Base-by-base conservation (phyloP, 2,329 filamentous ascomycete genomes). In the Amesomyces nigricolor region DNA sequence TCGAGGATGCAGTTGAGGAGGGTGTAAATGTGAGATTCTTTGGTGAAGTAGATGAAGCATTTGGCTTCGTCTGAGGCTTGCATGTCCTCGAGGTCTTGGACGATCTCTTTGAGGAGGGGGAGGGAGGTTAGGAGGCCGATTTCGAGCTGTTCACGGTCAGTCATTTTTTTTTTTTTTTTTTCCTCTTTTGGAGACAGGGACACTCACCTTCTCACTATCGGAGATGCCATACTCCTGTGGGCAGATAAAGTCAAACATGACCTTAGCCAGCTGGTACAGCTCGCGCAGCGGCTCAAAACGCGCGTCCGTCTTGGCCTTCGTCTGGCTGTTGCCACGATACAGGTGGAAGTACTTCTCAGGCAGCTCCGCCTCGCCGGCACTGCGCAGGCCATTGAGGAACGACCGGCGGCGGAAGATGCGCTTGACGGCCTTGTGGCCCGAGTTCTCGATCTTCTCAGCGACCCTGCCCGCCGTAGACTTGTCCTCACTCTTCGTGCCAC, bases 1-100 rank as follows among this genome's bases (percentile, higher is more conserved):
- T 99, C 94, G 26, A 99, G 81, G 63, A 99, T 97, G 70, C 92
- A 97, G 71, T 99, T 99, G 56, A 99, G 82, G 5, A 99, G 80
- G 5, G 94, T 99, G 74, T 99, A 99, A 61, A 99, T 96, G 70
- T 99, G 94, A 0, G 90, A 96, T 72, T 99, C 94, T 72, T 99
- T 99, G 61, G 94, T 99, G 72, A 99, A 99, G 75, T 99, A 99
- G 73, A 97, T 89, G 76, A 97, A 97, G 1, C 88, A 92, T 69
- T 96, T 96, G 44, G 91, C 91, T 62, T 95, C 89, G 51, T 92
- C 87, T 0, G 89, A 95, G 3, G 94, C 92, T 72, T 99, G 94
- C 71, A 97, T 90, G 72, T 97, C 91, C 73, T 99, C 95, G 2
- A 99, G 79, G 66, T 99, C 92, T 67, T 91, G 88, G 6, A 99